Evolutionary conservation across 129 eudicot genomes (phyloP), one percentile per base, ranked within the genome.

Genomic region (Centella asiatica): DNA sequence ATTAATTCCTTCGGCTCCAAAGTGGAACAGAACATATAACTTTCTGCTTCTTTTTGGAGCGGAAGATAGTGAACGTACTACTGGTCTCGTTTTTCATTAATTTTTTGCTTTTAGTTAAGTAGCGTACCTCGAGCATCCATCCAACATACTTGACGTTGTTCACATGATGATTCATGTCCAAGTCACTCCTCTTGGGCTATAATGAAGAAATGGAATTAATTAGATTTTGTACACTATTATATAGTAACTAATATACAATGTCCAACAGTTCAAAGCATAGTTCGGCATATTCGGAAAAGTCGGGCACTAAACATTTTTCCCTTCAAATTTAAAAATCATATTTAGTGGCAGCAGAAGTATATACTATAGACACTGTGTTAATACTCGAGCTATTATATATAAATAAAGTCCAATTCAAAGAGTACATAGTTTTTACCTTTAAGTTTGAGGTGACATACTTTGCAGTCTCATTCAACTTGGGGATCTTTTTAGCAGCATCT

Each of bases 91-190:
- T n/a, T n/a, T n/a, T n/a, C n/a, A n/a, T n/a, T n/a, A n/a, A n/a
- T n/a, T 42, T 42, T 42, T 10, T 42, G 13, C n/a, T 2, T 1
- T 33, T 40, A 4, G 11, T 14, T 29, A 0, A 19, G 34, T 34
- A 4, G 25, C 18, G 7, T 53, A 90, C 98, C 95, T 90, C 98
- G 1, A 90, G 90, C 85, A 90, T 87, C 98, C 98, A 90, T 42
- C 87, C 68, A 1, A 87, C 80, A 56, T 86, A 90, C 62, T 90
- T 90, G 26, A 84, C 98, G 36, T 90, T 83, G 78, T 90, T 90
- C 23, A 90, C 98, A 34, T 90, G 98, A 42, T 84, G 83, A 76
- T 90, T 90, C 89, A 84, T 80, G 81, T 90, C 98, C 84, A 90
- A 76, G 68, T 90, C 98, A 64, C 86, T 81, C 74, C 98, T 73